These are phyloP conservation scores for Pleurotus citrinopileatus DNA, from an alignment of 768 basidiomycete species.

Conservation along the genomic window DNA sequence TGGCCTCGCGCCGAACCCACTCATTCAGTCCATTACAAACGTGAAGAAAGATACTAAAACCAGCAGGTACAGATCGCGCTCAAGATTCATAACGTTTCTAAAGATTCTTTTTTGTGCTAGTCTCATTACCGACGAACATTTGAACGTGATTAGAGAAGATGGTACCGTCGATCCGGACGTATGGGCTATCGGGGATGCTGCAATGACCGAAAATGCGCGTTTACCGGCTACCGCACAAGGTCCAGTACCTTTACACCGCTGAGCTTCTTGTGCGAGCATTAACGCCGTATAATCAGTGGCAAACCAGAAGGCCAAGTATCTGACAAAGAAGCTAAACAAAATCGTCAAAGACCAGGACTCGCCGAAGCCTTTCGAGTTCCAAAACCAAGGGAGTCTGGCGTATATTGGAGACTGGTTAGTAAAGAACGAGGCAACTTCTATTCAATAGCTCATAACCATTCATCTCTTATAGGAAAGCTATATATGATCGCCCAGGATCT, in stretches of 20 bases:
- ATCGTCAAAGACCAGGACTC: conserved; percentile 48
- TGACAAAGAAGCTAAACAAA: conserved; percentile 64
- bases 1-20: conserved; percentile 78
- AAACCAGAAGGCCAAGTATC: conserved; percentile 70
- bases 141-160: conserved; percentile 58
- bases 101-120: conserved; percentile 18
- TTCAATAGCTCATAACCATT: neutral
- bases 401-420: conserved; percentile 75
- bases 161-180: conserved; percentile 61
- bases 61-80: conserved; percentile 35
- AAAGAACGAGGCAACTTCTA: neutral
- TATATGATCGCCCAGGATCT: conserved; percentile 63
- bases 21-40: conserved; percentile 58
- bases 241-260: conserved; percentile 12
- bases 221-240: conserved; percentile 89
- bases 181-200: conserved; percentile 82
- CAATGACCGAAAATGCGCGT: conserved; percentile 49
- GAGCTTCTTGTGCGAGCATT: neutral
- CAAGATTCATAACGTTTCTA: neutral
- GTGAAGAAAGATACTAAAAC: conserved; percentile 62
- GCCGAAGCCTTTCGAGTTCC: conserved; percentile 61
- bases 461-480: conserved; percentile 57
- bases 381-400: conserved; percentile 72
- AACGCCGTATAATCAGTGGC: conserved; percentile 48
- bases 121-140: conserved; percentile 47